Evolutionary conservation across 495 filamentous ascomycete species (phyloP).

Genomic region (Daldinia bambusicola): DNA sequence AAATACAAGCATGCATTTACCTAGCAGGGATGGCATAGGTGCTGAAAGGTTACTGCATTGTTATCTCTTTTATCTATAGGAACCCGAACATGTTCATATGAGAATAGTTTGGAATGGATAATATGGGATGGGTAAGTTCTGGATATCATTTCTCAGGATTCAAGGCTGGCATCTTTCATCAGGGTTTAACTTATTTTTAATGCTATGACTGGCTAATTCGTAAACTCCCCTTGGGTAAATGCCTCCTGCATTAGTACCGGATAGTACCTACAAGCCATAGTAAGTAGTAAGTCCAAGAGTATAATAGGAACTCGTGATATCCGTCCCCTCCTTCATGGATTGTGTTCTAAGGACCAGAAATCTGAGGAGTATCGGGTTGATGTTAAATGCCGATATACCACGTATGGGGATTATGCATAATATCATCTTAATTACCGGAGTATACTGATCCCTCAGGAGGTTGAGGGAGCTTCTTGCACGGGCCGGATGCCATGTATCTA

Average conservation of each 20-base stretch:
- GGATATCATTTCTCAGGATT: too few species aligned
- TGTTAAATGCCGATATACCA: background rate
- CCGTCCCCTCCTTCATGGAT: background rate
- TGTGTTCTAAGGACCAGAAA: background rate
- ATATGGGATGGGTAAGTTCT: too few species aligned
- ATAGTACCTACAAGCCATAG: background rate
- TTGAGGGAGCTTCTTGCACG: slow-evolving; percentile 94
- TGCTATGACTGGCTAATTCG: background rate
- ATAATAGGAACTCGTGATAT: background rate
- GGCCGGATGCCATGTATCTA: slow-evolving; percentile 94
- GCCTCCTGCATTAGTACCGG: background rate
- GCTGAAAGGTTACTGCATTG: too few species aligned
- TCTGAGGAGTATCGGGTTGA: slow-evolving; percentile 4
- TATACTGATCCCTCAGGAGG: slow-evolving; percentile 89
- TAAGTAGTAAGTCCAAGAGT: slow-evolving; percentile 1
- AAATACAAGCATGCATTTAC: background rate
- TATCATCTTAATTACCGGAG: slow-evolving; percentile 39
- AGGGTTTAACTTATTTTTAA: background rate
- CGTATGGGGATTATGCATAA: background rate
- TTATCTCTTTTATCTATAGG: too few species aligned
- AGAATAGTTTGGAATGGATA: too few species aligned
- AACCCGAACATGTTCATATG: too few species aligned
- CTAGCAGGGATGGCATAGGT: too few species aligned
- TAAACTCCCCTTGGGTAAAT: background rate
- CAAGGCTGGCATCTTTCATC: background rate